Conservation (phyloP, 2,329 filamentous ascomycete genomes). For the Botryotinia convoluta region DNA sequence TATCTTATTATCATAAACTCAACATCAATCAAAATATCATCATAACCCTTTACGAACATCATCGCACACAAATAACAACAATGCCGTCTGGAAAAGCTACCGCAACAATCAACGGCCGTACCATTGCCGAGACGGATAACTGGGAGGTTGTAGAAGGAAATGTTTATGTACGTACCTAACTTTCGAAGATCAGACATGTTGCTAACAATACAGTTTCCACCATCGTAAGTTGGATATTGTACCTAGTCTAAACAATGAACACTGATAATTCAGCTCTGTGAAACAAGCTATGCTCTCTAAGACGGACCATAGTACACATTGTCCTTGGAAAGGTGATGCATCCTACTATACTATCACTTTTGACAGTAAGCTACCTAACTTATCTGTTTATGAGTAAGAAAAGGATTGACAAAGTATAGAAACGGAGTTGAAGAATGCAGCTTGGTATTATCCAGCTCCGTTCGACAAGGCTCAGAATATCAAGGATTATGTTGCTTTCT, state of each 20-base stretch:
- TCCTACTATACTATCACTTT: slow-evolving; percentile 48
- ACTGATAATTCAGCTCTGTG: slow-evolving; percentile 37
- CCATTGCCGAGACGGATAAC: slow-evolving; percentile 46
- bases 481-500: slow-evolving; percentile 48
- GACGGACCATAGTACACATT: slow-evolving; percentile 43
- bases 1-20: not conserved
- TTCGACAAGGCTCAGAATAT: slow-evolving; percentile 43
- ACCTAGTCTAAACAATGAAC: not conserved
- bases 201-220: slow-evolving; percentile 38
- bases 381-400: too few relatives aligned
- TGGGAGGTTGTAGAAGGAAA: slow-evolving; percentile 50
- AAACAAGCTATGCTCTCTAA: slow-evolving; percentile 42
- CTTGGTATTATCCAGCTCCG: slow-evolving; percentile 48
- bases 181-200: not conserved
- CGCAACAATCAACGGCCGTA: slow-evolving; percentile 45
- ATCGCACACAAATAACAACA: not conserved
- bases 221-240: slow-evolving; percentile 33
- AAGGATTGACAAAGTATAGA: slow-evolving; percentile 28
- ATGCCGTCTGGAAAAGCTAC: slow-evolving; percentile 33
- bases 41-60: not conserved
- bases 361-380: slow-evolving; percentile 35
- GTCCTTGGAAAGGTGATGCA: slow-evolving; percentile 49
- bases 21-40: not conserved
- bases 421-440: slow-evolving; percentile 44
- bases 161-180: slow-evolving; percentile 43